A percentile compares a stretch with the other conserved stretches of the same genome.
Conservation (phyloP, 1,139 yeast genomes). For the Kodamaea arcana region DNA sequence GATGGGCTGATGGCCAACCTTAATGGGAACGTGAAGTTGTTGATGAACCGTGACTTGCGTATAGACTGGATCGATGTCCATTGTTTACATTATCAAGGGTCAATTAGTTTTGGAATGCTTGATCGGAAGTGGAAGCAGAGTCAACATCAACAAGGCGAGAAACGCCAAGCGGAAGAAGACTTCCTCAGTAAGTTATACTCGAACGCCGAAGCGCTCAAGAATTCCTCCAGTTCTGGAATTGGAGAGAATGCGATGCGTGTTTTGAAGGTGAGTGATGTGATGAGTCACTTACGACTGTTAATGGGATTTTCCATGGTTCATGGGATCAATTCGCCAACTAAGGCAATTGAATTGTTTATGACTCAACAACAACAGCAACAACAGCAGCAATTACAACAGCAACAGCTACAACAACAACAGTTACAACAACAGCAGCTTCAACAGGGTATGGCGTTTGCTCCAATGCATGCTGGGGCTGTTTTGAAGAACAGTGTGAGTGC, state of each 20-base stretch:
- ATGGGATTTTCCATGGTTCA: constrained; percentile 52
- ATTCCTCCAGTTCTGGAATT: constrained; percentile 49
- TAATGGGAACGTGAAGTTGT: constrained; percentile 54
- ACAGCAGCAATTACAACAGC: constrained; percentile 10
- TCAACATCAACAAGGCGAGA: constrained; percentile 8
- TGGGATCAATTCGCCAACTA: constrained; percentile 50
- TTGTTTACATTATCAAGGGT: constrained; percentile 29
- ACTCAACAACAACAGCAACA: constrained; percentile 13
- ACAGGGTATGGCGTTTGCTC: constrained; percentile 4
- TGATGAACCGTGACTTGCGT: constrained; percentile 57
- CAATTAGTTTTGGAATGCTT: constrained; percentile 22
- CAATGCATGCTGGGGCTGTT: constrained; percentile 2
- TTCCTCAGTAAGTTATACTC: constrained; percentile 22
- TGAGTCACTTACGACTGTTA: constrained; percentile 63
- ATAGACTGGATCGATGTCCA: constrained; percentile 72
- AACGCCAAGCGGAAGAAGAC: constrained; percentile 15
- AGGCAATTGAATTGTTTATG: constrained; percentile 53
- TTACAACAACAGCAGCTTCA: constrained; percentile 9
- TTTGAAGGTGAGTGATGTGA: constrained; percentile 71
- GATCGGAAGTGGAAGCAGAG: constrained; percentile 22
- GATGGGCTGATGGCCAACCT: constrained; percentile 71
- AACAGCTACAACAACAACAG: constrained; percentile 10
- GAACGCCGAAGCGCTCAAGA: constrained; percentile 22
- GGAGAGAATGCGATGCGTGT: constrained; percentile 62
- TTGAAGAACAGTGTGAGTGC: not conserved